phyloP scores from a whole-genome alignment of 2,329 filamentous ascomycete species.

The Penicillium corylophilum region DNA sequence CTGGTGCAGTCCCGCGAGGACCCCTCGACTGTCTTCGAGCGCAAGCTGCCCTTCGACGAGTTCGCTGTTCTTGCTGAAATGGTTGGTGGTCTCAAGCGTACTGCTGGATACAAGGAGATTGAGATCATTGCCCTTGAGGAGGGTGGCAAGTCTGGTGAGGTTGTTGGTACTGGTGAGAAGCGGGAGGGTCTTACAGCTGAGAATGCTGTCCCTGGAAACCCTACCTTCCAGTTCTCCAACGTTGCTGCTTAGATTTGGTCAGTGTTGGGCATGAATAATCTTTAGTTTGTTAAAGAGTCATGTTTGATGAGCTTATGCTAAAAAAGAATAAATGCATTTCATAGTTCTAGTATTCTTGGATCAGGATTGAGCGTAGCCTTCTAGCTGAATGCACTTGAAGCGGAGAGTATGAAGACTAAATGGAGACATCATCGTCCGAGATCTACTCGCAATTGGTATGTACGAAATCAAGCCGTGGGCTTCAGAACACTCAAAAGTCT shows the following conservation, averaged over 20 bases:
- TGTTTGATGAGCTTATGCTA: constrained; percentile 26
- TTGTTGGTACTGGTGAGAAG: constrained; percentile 52
- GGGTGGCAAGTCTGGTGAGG: constrained; percentile 50
- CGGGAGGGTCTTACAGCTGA: constrained; percentile 64
- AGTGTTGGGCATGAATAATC: neutral
- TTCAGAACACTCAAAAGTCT: constrained; percentile 11
- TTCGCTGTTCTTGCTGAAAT: constrained; percentile 72
- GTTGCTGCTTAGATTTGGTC: constrained; percentile 46
- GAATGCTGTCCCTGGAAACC: constrained; percentile 75
- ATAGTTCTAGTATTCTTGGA: constrained; percentile 4
- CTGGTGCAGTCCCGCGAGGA: constrained; percentile 67
- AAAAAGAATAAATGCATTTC: constrained; percentile 20
- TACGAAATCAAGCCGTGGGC: neutral
- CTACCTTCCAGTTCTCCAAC: constrained; percentile 84
- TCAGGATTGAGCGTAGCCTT: neutral
- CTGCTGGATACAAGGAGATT: constrained; percentile 67
- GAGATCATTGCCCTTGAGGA: constrained; percentile 70
- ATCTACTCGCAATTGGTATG: neutral
- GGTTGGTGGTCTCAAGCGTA: constrained; percentile 74
- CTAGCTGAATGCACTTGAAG: neutral
- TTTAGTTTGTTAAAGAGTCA: constrained; percentile 13
- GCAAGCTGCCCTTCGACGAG: constrained; percentile 87
- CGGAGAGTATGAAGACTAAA: neutral
- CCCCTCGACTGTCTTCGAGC: constrained; percentile 69
- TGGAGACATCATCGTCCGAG: neutral